phyloP scores from a whole-genome alignment of 441 rosid species.

The Mallotus repandus region DNA sequence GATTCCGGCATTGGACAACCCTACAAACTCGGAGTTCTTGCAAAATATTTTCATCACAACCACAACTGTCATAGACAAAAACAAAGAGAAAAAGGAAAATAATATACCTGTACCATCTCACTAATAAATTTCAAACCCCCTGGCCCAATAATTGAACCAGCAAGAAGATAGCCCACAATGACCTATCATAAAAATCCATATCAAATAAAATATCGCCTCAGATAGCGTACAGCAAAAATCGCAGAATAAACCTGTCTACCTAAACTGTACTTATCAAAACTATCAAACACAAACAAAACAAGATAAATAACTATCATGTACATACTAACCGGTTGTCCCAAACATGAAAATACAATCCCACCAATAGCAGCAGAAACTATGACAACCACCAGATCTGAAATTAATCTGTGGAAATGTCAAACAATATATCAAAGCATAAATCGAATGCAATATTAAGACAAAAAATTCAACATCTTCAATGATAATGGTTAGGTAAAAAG shows the following conservation, averaged over 20 bases:
- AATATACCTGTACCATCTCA: conserved; percentile 94
- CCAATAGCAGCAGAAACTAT: conserved; percentile 98
- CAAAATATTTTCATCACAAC: background rate
- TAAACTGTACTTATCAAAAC: conserved; percentile 6
- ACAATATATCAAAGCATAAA: conserved; percentile 21
- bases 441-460: conserved; percentile 6
- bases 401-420: conserved; percentile 58
- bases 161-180: conserved; percentile 97
- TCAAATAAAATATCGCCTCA: conserved; percentile 1
- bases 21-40: background rate
- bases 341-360: conserved; percentile 88
- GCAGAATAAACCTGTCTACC: conserved; percentile 18
- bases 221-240: conserved; percentile 19
- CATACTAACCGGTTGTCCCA: conserved; percentile 94
- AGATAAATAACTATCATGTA: conserved; percentile 13
- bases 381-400: conserved; percentile 93
- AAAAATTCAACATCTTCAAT: conserved; percentile 11
- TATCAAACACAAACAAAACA: conserved; percentile 9
- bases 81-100: conserved; percentile 6
- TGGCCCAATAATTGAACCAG: conserved; percentile 94
- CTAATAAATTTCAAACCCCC: conserved; percentile 96
- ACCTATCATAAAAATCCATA: conserved; percentile 43
- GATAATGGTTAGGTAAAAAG: conserved; percentile 17
- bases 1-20: background rate
- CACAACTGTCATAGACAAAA: conserved; percentile 2